Percentiles rank a stretch among this genome's conserved stretches.
phyloP scores from a whole-genome alignment of 2,329 filamentous ascomycete genomes.

The Hymenoscyphus linearis region DNA sequence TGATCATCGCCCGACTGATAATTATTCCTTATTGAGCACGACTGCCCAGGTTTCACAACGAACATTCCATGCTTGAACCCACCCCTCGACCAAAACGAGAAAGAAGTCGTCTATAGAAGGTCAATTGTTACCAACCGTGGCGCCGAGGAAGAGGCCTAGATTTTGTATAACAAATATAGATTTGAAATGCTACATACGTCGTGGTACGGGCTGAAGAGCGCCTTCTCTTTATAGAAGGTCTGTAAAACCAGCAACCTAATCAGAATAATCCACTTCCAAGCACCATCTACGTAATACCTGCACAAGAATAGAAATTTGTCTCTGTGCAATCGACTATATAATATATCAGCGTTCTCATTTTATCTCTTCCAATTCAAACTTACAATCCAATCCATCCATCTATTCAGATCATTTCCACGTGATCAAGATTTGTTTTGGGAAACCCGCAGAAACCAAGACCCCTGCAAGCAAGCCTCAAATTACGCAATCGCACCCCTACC shows the following conservation, averaged over 20 bases:
- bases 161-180: constrained; percentile 8
- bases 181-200: constrained; percentile 3
- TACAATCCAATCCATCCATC: neutral
- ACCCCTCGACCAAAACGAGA: neutral
- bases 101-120: neutral
- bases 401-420: constrained; percentile 2
- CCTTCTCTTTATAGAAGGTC: constrained; percentile 11
- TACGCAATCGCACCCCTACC: constrained; percentile 2
- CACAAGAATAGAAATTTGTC: neutral
- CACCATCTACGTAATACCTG: neutral
- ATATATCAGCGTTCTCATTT: neutral
- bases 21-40: neutral
- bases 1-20: neutral
- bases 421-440: neutral
- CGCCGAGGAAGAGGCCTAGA: constrained; percentile 7
- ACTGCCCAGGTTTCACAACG: neutral
- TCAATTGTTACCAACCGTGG: neutral
- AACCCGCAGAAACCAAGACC: neutral
- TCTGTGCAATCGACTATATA: neutral
- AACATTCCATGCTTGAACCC: neutral
- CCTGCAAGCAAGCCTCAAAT: constrained; percentile 5
- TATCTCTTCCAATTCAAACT: neutral
- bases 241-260: constrained; percentile 1
- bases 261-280: neutral
- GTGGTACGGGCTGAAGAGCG: neutral